Base-by-base conservation (phyloP, 164 flowering plant genomes). In the Magnolia kwangsiensis region DNA sequence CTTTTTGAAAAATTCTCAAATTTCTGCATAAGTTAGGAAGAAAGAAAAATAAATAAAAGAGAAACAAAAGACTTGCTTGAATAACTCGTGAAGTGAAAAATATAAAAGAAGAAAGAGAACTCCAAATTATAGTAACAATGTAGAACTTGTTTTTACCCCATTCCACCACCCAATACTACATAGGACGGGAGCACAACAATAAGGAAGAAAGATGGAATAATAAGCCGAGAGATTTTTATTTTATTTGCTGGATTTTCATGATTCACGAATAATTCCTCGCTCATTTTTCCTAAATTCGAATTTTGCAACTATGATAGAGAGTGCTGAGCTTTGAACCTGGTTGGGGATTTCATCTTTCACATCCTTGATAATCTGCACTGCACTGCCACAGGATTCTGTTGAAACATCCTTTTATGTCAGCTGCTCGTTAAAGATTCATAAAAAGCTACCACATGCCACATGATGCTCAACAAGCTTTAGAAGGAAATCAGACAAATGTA, bases 311-410 rank as follows among this genome's bases (percentile, higher is more conserved):
- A 16, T 16, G 13, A 55, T 55, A 55, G 61, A 55, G 61, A 55
- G 18, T 55, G 61, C 61, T 8, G 18, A 16, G 61, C 61, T 2
- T 55, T 55, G 18, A 55, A 55, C 61, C 61, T 55, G 61, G 13
- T 55, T 55, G 2, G 13, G 16, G 69, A 59, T 23, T 72, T 75
- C 84, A 61, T 29, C 50, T 61, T 77, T 78, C 51, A 27, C 63
- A 37, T 61, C 71, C 69, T 73, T 49, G 31, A 72, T 24, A 8
- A 64, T 21, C 67, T 58, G 72, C 59, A 58, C 24, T 14, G 59
- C 78, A 59, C 59, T 68, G 50, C 49, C 23, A 20, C 63, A 50
- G 73, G 81, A 71, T 67, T 29, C 76, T 45, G 64, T 75, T 69
- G 83, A 69, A 74, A 6, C 21, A 67, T 78, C 64, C 67, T 49